A percentile compares a stretch with the other conserved stretches of the same genome.
Conservation (phyloP, 192 early-diverging fungal genomes). For the Coemansia sp. region DNA sequence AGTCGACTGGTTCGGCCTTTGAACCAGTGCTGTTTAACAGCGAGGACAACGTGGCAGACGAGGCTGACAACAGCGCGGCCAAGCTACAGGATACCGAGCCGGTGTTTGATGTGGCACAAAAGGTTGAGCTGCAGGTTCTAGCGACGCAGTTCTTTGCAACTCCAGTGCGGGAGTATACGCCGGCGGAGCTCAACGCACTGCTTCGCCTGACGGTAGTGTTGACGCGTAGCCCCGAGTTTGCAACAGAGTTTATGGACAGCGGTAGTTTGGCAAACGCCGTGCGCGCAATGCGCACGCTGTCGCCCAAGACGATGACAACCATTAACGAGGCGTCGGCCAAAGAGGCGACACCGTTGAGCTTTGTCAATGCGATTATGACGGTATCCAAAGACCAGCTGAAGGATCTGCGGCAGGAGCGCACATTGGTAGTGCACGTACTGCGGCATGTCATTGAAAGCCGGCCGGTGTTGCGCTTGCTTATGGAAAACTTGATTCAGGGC, state of each 20-base stretch:
- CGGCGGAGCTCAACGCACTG: slow-evolving; percentile 59
- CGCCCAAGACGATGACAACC: slow-evolving; percentile 19
- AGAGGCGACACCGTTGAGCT: slow-evolving; percentile 37
- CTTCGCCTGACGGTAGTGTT: slow-evolving; percentile 81
- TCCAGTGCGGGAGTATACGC: slow-evolving; percentile 21
- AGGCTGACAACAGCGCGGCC: not conserved
- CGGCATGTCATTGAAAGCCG: slow-evolving; percentile 82
- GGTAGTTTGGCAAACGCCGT: slow-evolving; percentile 59
- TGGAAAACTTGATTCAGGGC: slow-evolving; percentile 73
- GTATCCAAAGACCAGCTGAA: slow-evolving; percentile 59
- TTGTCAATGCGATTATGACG: slow-evolving; percentile 62
- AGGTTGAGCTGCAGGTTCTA: slow-evolving; percentile 36
- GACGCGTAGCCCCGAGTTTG: slow-evolving; percentile 66
- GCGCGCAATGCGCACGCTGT: slow-evolving; percentile 31
- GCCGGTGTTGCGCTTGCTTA: slow-evolving; percentile 60
- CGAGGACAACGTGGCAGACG: slow-evolving; percentile 3
- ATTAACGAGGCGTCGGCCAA: slow-evolving; percentile 21
- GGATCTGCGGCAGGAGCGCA: slow-evolving; percentile 75
- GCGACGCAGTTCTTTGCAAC: slow-evolving; percentile 26
- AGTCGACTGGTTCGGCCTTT: slow-evolving; percentile 15
- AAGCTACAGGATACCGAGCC: slow-evolving; percentile 10
- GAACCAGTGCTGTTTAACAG: slow-evolving; percentile 19
- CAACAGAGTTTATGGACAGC: slow-evolving; percentile 67
- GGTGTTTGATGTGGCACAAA: slow-evolving; percentile 24
- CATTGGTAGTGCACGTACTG: slow-evolving; percentile 81